phyloP scores from a whole-genome alignment of 1,284 basidiomycete species.

The Microbotryum intermedium region DNA sequence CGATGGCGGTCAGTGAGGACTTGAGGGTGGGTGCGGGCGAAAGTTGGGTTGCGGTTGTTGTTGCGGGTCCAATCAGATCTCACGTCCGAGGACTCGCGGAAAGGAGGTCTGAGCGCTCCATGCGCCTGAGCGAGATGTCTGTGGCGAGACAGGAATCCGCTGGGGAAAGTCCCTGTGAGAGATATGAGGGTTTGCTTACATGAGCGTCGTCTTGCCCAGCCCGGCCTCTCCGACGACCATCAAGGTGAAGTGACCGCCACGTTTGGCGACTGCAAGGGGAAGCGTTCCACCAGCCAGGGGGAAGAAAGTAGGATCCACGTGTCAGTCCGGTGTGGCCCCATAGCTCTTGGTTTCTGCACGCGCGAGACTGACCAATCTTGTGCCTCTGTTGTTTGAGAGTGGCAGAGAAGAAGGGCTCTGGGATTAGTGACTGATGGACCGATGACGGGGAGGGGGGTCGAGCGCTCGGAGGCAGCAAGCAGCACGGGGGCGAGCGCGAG shows the following conservation, averaged over 20 bases:
- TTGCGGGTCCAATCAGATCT: too few species aligned
- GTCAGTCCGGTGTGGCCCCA: background rate
- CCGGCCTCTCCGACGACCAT: conserved; percentile 99
- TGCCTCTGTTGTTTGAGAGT: conserved; percentile 26
- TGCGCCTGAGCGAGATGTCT: too few species aligned
- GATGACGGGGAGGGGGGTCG: background rate
- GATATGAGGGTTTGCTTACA: too few species aligned
- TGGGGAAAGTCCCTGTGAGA: background rate
- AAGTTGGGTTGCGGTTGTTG: too few species aligned
- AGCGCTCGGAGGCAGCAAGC: background rate
- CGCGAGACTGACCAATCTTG: conserved; percentile 30
- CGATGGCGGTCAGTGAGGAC: background rate
- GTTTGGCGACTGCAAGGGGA: conserved; percentile 80
- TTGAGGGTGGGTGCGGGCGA: too few species aligned
- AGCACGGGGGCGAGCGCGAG: too few species aligned
- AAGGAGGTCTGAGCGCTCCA: background rate
- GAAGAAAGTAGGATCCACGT: background rate
- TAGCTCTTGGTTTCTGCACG: background rate
- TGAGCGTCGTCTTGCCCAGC: conserved; percentile 56
- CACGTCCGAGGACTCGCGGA: background rate
- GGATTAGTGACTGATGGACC: conserved; percentile 44
- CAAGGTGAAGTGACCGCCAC: conserved; percentile 93
- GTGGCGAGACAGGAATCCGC: background rate
- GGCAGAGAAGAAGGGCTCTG: background rate
- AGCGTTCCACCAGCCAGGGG: background rate